A percentile compares a stretch with the other conserved stretches of the same genome.
phyloP scores from a whole-genome alignment of 2,329 filamentous ascomycete genomes.

The Sclerotinia glacialis region DNA sequence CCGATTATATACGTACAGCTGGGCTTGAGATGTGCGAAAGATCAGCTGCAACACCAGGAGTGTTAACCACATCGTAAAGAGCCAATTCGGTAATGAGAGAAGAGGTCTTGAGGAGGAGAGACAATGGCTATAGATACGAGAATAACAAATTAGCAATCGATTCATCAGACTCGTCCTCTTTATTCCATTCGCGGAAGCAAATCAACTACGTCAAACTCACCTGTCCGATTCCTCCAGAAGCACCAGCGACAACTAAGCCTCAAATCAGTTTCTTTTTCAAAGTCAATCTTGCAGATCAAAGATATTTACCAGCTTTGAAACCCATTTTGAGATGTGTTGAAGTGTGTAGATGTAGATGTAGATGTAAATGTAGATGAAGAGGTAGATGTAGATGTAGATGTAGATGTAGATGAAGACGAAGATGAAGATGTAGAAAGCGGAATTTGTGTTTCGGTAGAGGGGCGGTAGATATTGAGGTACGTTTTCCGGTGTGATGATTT shows the following conservation, averaged over 20 bases:
- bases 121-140: constrained; percentile 65
- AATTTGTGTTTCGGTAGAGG: background rate
- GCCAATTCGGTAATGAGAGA: constrained; percentile 74
- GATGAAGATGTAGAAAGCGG: too few relatives aligned
- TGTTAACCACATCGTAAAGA: constrained; percentile 80
- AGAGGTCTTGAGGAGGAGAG: constrained; percentile 96
- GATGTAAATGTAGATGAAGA: constrained; percentile 1
- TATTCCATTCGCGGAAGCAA: background rate
- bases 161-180: background rate
- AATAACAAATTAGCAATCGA: background rate
- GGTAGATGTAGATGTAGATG: background rate
- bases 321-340: constrained; percentile 45
- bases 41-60: constrained; percentile 89
- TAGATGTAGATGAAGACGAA: too few relatives aligned
- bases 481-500: background rate
- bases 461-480: background rate
- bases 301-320: constrained; percentile 56
- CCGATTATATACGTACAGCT: constrained; percentile 18
- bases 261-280: background rate
- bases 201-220: constrained; percentile 48
- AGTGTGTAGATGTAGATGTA: background rate
- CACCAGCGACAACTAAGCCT: constrained; percentile 76
- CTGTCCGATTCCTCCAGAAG: constrained; percentile 97
- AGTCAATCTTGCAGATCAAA: constrained; percentile 1
- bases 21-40: constrained; percentile 87